A percentile compares a stretch with the other conserved stretches of the same genome.
Evolutionary conservation across 75 land plant genomes (phyloP).

Genomic region (Pinus tabuliformis): DNA sequence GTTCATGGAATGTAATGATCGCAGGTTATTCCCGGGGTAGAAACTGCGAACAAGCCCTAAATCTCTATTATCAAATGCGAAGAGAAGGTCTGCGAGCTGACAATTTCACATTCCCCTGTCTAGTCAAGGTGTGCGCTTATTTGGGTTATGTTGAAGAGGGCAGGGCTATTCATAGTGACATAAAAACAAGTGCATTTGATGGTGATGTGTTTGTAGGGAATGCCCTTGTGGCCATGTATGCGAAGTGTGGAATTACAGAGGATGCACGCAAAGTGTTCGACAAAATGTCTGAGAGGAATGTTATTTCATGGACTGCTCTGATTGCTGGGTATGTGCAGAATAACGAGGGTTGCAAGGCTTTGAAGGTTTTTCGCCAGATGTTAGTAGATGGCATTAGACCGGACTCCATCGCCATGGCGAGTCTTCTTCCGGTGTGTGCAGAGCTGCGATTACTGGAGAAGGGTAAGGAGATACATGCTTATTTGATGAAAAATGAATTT

Average conservation of each 20-base stretch:
- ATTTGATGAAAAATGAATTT: not conserved
- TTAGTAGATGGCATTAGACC: not conserved
- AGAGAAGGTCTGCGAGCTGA: not conserved
- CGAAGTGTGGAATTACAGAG: not conserved
- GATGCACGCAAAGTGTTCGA: slow-evolving; percentile 8
- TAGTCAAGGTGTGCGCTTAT: slow-evolving; percentile 6
- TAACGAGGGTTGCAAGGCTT: slow-evolving; percentile 20
- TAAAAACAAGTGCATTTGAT: slow-evolving; percentile 5
- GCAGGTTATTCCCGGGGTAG: not conserved
- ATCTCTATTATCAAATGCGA: not conserved
- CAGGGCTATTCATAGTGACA: not conserved
- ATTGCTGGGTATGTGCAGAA: slow-evolving; percentile 35
- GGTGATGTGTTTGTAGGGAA: slow-evolving; percentile 1
- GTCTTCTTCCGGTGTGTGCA: slow-evolving; percentile 18
- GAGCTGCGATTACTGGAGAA: not conserved
- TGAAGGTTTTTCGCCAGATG: slow-evolving; percentile 20
- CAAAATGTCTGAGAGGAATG: slow-evolving; percentile 9
- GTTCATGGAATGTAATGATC: slow-evolving; percentile 4
- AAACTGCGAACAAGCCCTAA: not conserved
- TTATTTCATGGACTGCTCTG: slow-evolving; percentile 43
- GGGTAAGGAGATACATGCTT: slow-evolving; percentile 8
- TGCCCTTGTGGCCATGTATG: slow-evolving; percentile 9
- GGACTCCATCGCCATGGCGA: slow-evolving; percentile 16
- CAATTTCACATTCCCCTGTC: not conserved
- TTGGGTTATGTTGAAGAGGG: slow-evolving; percentile 7